phyloP scores from a whole-genome alignment of 768 basidiomycete genomes.

The Macrolepiota dolichaula region DNA sequence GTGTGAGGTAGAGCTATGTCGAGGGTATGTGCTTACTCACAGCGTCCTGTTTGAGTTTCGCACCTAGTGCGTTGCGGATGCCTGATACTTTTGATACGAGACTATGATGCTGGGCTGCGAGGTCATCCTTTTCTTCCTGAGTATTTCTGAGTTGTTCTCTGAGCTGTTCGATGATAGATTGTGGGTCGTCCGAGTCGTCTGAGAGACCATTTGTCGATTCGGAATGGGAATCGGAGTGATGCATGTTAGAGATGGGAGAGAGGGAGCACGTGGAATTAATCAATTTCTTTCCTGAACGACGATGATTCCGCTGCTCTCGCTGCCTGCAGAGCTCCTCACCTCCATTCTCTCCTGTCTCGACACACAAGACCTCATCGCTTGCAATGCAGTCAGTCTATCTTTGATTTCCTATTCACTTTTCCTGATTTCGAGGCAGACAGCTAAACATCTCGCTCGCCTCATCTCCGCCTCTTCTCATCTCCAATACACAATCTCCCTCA shows the following conservation, averaged over 20 bases:
- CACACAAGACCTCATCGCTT: slow-evolving; percentile 19
- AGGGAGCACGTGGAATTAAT: slow-evolving; percentile 1
- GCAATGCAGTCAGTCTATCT: slow-evolving; percentile 8
- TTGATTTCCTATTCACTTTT: neutral
- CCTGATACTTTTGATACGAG: slow-evolving; percentile 85
- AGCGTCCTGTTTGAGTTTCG: slow-evolving; percentile 94
- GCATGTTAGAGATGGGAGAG: neutral
- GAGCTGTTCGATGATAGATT: slow-evolving; percentile 55
- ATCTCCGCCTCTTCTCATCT: slow-evolving; percentile 41
- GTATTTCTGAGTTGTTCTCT: slow-evolving; percentile 74
- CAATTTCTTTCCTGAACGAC: neutral
- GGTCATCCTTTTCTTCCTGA: slow-evolving; percentile 82
- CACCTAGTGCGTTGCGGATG: slow-evolving; percentile 91
- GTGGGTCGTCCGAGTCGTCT: slow-evolving; percentile 29
- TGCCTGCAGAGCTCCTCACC: slow-evolving; percentile 24
- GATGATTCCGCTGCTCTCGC: slow-evolving; percentile 9
- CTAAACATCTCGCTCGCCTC: slow-evolving; percentile 33
- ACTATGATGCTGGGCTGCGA: slow-evolving; percentile 81
- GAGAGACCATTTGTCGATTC: slow-evolving; percentile 23
- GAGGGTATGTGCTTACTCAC: slow-evolving; percentile 40
- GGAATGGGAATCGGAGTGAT: slow-evolving; percentile 3
- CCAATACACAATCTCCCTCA: slow-evolving; percentile 49
- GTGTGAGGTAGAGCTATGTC: neutral
- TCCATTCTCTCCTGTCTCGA: slow-evolving; percentile 21
- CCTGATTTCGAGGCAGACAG: slow-evolving; percentile 27